Evolutionary conservation across 2,329 filamentous ascomycete species (phyloP).

Genomic region (Colletotrichum theobromicola): DNA sequence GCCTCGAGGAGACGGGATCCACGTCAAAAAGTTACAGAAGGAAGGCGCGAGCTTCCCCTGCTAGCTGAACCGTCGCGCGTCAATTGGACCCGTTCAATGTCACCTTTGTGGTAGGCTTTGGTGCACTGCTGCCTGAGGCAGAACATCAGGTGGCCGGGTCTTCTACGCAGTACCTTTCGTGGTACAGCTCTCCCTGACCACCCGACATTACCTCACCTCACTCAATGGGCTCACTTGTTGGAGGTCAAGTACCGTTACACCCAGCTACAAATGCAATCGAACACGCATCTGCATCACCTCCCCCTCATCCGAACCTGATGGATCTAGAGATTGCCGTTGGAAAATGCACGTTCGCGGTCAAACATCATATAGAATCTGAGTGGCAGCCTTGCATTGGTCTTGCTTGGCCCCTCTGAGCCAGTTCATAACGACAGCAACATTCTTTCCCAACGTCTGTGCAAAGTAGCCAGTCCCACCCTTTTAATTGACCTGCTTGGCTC

Average conservation of each 20-base stretch:
- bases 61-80: not conserved
- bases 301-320: not conserved
- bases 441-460: slow-evolving; percentile 20
- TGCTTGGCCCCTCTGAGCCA: not conserved
- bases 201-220: not conserved
- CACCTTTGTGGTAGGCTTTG: not conserved
- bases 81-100: not conserved
- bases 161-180: not conserved
- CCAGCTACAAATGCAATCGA: not conserved
- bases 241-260: not conserved
- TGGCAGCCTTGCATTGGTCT: not conserved
- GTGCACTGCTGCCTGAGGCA: slow-evolving; percentile 23
- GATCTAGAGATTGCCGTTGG: not conserved
- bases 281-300: not conserved
- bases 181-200: not conserved
- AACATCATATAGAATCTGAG: not conserved
- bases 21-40: slow-evolving; percentile 16
- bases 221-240: not conserved
- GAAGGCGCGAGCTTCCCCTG: slow-evolving; percentile 19
- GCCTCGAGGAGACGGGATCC: slow-evolving; percentile 4
- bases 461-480: slow-evolving; percentile 21
- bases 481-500: slow-evolving; percentile 21
- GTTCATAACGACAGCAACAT: slow-evolving; percentile 12
- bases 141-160: not conserved
- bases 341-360: not conserved